Conservation (phyloP, 2,329 filamentous ascomycete genomes). For the Colletotrichum siamense region DNA sequence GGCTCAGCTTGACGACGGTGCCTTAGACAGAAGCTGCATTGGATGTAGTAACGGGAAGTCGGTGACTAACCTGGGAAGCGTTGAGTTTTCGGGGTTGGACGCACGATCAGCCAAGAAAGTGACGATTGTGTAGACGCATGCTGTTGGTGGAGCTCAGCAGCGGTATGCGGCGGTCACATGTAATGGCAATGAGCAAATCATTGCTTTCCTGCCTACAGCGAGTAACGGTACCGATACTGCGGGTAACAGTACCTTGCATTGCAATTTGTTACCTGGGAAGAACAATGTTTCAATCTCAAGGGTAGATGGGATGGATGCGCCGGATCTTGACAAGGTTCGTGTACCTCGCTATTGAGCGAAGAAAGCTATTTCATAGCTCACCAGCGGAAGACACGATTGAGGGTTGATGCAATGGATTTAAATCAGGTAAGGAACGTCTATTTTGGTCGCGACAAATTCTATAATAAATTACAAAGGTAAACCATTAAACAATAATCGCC, state of each 20-base stretch:
- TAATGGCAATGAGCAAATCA: not conserved
- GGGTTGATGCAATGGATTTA: not conserved
- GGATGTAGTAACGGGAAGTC: not conserved
- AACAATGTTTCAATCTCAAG: not conserved
- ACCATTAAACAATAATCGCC: not conserved
- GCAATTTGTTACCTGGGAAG: not conserved
- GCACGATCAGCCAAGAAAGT: not conserved
- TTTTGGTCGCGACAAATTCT: not conserved
- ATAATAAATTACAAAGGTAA: not conserved
- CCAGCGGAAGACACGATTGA: not conserved
- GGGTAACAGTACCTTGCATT: not conserved
- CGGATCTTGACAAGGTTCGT: not conserved
- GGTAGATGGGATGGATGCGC: not conserved
- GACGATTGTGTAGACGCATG: not conserved
- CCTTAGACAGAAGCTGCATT: not conserved
- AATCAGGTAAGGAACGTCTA: not conserved
- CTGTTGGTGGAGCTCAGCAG: not conserved
- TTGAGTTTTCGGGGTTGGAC: not conserved
- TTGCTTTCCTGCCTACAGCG: not conserved
- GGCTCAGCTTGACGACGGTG: not conserved
- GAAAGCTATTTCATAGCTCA: not conserved
- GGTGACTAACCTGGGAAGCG: not conserved
- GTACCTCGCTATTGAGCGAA: not conserved
- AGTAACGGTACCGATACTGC: not conserved
- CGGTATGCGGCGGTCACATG: not conserved